These are phyloP conservation scores for Symbiodinium natans DNA, from an alignment of 73 alveolate genomes.

Conservation along the genomic window DNA sequence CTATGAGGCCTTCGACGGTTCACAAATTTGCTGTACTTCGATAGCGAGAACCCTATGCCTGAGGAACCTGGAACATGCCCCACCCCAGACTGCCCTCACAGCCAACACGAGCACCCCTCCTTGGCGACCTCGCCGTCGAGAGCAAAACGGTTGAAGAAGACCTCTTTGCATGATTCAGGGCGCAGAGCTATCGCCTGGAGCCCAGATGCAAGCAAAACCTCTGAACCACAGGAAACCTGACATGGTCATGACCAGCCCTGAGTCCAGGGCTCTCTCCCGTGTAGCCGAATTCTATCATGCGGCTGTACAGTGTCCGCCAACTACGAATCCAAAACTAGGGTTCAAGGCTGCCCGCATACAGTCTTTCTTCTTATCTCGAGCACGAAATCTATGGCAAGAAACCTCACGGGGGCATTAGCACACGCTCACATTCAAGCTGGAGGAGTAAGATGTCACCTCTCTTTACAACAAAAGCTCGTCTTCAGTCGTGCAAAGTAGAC, in stretches of 20 bases:
- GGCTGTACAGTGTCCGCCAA: neutral
- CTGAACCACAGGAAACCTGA: neutral
- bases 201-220: neutral
- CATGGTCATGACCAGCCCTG: neutral
- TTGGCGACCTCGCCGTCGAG: conserved; percentile 75
- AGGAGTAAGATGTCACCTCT: too few relatives aligned
- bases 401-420: neutral
- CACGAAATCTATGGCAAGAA: neutral
- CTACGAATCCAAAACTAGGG: neutral
- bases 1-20: too few relatives aligned
- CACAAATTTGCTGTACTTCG: too few relatives aligned
- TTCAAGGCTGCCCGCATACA: too few relatives aligned
- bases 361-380: neutral
- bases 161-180: neutral
- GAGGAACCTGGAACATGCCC: too few relatives aligned
- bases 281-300: too few relatives aligned
- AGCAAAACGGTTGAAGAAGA: conserved; percentile 75
- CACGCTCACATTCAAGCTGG: neutral
- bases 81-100: too few relatives aligned
- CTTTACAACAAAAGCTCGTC: too few relatives aligned
- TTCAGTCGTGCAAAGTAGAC: too few relatives aligned
- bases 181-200: neutral
- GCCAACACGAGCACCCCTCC: too few relatives aligned
- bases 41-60: too few relatives aligned
- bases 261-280: neutral